These are phyloP conservation scores for Entomortierella beljakovae DNA, from an alignment of 192 early-diverging fungal species.

Conservation along the genomic window DNA sequence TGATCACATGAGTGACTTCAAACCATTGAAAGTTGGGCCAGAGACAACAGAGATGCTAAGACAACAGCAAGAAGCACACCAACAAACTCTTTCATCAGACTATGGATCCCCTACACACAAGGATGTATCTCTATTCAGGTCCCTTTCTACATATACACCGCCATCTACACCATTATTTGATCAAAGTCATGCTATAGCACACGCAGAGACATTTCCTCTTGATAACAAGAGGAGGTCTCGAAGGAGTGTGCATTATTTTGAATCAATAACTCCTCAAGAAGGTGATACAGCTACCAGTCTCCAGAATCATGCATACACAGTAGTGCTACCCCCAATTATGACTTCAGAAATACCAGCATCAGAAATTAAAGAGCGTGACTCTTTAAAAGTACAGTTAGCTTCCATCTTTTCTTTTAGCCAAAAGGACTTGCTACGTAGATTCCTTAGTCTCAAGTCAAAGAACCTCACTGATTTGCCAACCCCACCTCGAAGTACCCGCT, in stretches of 20 bases:
- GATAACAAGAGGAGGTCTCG: slow-evolving; percentile 7
- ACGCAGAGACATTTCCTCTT: not conserved
- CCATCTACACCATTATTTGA: not conserved
- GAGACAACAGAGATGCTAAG: slow-evolving; percentile 23
- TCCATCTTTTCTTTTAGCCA: slow-evolving; percentile 21
- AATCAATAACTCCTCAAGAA: not conserved
- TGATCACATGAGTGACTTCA: slow-evolving; percentile 39
- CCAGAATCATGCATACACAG: not conserved
- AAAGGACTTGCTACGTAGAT: slow-evolving; percentile 10
- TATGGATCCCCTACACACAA: not conserved
- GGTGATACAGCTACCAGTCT: not conserved
- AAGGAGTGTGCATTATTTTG: slow-evolving; percentile 22
- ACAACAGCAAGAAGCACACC: not conserved
- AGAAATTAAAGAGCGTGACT: slow-evolving; percentile 13
- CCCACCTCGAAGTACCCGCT: not conserved
- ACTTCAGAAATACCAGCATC: not conserved
- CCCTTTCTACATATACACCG: slow-evolving; percentile 12
- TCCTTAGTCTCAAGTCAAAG: not conserved
- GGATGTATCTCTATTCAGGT: slow-evolving; percentile 13
- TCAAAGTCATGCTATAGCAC: not conserved
- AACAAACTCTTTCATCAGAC: not conserved
- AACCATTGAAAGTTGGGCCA: slow-evolving; percentile 29
- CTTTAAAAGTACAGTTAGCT: slow-evolving; percentile 18
- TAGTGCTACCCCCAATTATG: not conserved
- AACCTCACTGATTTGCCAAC: not conserved